A percentile compares a stretch with the other conserved stretches of the same genome.
These are phyloP conservation scores for Cladosporium sphaerospermum DNA, from an alignment of 2,329 filamentous ascomycete genomes.

Conservation along the genomic window DNA sequence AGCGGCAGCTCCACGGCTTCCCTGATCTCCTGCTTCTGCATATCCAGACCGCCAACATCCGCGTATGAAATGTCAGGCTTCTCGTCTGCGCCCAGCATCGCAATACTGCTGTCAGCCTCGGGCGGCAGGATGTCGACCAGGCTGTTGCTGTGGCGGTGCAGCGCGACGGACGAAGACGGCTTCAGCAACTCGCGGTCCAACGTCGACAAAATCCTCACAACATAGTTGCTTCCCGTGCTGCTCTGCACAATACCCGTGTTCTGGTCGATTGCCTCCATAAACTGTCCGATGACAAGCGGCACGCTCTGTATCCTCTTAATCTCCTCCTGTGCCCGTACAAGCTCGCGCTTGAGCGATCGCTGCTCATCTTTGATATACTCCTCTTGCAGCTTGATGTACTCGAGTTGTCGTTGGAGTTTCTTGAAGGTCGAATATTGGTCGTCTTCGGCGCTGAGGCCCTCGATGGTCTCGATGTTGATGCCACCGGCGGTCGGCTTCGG, in stretches of 20 bases:
- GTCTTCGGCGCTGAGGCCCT: constrained; percentile 71
- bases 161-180: constrained; percentile 92
- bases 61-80: constrained; percentile 98
- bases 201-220: constrained; percentile 94
- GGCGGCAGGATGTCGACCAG: constrained; percentile 98
- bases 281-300: constrained; percentile 94
- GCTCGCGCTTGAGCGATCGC: constrained; percentile 91
- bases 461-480: constrained; percentile 63
- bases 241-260: constrained; percentile 99
- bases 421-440: constrained; percentile 96
- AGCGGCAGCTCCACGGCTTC: constrained; percentile 95
- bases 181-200: constrained; percentile 97
- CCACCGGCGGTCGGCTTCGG: constrained; percentile 75
- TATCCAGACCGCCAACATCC: constrained; percentile 94
- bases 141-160: constrained; percentile 97
- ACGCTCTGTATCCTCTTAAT: constrained; percentile 99
- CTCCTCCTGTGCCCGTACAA: constrained; percentile 95
- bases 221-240: constrained; percentile 96
- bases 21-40: constrained; percentile 99
- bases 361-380: constrained; percentile 99
- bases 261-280: constrained; percentile 99
- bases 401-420: constrained; percentile 91
- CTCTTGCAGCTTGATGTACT: constrained; percentile 96
- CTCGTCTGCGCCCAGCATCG: constrained; percentile 93
- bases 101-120: constrained; percentile 96